A percentile compares a stretch with the other conserved stretches of the same genome.
Conservation (phyloP, 495 filamentous ascomycete genomes). For the Cercophora scortea region DNA sequence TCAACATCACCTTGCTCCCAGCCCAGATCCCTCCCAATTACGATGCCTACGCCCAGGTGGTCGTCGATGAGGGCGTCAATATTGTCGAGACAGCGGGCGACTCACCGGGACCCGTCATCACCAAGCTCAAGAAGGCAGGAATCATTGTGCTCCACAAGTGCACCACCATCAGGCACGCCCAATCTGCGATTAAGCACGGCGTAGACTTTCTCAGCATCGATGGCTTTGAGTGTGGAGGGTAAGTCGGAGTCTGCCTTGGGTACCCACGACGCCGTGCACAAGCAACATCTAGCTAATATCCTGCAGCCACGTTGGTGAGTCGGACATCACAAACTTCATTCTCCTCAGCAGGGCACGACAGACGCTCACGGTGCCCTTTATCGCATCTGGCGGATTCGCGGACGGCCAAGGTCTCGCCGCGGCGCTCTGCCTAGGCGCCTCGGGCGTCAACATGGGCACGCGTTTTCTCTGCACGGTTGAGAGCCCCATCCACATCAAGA, state of each 20-base stretch:
- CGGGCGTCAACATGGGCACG: slow-evolving; percentile 95
- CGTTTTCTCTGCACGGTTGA: slow-evolving; percentile 92
- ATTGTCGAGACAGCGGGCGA: slow-evolving; percentile 98
- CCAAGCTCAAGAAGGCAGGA: slow-evolving; percentile 72
- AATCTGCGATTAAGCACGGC: slow-evolving; percentile 85
- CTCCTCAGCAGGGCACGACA: slow-evolving; percentile 81
- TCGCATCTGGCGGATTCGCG: slow-evolving; percentile 91
- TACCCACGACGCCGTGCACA: background rate
- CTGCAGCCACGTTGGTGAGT: slow-evolving; percentile 68
- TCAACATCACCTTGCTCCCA: slow-evolving; percentile 93
- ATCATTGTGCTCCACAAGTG: slow-evolving; percentile 91
- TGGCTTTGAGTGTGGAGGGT: slow-evolving; percentile 95
- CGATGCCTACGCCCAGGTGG: slow-evolving; percentile 80
- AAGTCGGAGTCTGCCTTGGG: slow-evolving; percentile 26
- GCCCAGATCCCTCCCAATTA: slow-evolving; percentile 87
- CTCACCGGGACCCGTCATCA: slow-evolving; percentile 84
- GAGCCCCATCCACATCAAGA: slow-evolving; percentile 83
- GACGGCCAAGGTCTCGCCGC: slow-evolving; percentile 92
- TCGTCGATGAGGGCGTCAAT: slow-evolving; percentile 87
- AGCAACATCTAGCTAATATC: too few species aligned
- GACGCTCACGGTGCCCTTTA: slow-evolving; percentile 79
- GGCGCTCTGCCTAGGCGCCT: slow-evolving; percentile 82
- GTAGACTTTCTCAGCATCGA: slow-evolving; percentile 96
- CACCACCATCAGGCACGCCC: slow-evolving; percentile 90
- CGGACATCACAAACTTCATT: slow-evolving; percentile 97